These are phyloP conservation scores for Leucogyrophana mollusca DNA, from an alignment of 768 basidiomycete genomes.

Conservation along the genomic window DNA sequence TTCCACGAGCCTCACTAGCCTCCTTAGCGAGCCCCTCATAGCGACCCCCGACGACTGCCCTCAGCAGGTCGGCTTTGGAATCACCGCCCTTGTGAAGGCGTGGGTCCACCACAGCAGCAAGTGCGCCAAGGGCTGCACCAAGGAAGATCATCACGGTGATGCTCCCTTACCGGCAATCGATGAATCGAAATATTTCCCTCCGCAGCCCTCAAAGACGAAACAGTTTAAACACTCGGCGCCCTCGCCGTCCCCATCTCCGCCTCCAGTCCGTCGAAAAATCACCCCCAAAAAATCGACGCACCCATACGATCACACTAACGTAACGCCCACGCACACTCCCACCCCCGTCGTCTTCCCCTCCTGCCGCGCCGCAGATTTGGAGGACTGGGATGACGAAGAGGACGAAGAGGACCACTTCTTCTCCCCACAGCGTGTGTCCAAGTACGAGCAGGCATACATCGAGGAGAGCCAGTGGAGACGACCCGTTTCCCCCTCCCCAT, in stretches of 20 bases:
- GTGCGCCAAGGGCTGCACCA: slow-evolving; percentile 30
- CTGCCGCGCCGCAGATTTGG: slow-evolving; percentile 25
- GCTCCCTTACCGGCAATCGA: slow-evolving; percentile 15
- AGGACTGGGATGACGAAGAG: slow-evolving; percentile 26
- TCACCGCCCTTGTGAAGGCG: slow-evolving; percentile 38
- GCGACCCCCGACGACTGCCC: slow-evolving; percentile 38
- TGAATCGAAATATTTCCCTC: slow-evolving; percentile 29
- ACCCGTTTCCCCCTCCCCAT: slow-evolving; percentile 15
- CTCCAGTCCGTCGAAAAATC: slow-evolving; percentile 12
- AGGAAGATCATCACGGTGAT: slow-evolving; percentile 8
- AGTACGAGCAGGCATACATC: slow-evolving; percentile 5
- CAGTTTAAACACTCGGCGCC: slow-evolving; percentile 15
- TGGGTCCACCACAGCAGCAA: slow-evolving; percentile 25
- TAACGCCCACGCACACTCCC: slow-evolving; percentile 26
- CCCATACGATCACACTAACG: slow-evolving; percentile 10
- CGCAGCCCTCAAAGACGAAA: slow-evolving; percentile 13
- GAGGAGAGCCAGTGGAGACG: slow-evolving; percentile 16
- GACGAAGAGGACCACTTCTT: slow-evolving; percentile 16
- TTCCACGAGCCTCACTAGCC: slow-evolving; percentile 54
- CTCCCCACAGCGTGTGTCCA: slow-evolving; percentile 19
- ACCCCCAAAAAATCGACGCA: slow-evolving; percentile 7
- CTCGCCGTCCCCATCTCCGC: slow-evolving; percentile 7
- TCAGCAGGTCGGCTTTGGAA: slow-evolving; percentile 43
- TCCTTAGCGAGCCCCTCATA: slow-evolving; percentile 40
- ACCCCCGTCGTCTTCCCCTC: slow-evolving; percentile 32